phyloP scores from a whole-genome alignment of 805 yeast species.

The Nakazawaea molendinolei region DNA sequence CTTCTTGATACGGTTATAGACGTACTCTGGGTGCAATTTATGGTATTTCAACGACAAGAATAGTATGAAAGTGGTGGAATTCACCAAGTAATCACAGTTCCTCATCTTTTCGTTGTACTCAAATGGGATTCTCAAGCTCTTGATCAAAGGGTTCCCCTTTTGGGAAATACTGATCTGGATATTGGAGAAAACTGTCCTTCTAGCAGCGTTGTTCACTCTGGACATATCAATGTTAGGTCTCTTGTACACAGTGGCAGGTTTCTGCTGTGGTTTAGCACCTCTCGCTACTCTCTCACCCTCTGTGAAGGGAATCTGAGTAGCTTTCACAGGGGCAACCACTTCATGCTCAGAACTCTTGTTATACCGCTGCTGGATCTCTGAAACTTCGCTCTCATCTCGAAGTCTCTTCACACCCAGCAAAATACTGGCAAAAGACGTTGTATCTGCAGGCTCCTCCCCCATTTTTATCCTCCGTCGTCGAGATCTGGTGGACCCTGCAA shows the following conservation, averaged over 20 bases:
- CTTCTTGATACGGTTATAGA: conserved; percentile 46
- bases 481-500: no score
- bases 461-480: no score
- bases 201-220: conserved; percentile 7
- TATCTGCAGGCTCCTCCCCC: conserved; percentile 26
- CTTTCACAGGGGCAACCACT: conserved; percentile 1
- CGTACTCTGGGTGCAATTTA: conserved; percentile 70
- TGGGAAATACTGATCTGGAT: conserved; percentile 60
- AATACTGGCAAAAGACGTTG: conserved; percentile 65
- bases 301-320: conserved; percentile 9
- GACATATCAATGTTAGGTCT: conserved; percentile 4
- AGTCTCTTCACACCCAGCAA: conserved; percentile 62
- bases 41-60: conserved; percentile 68
- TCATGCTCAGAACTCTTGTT: conserved; percentile 8
- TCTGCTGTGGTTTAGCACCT: not conserved
- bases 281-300: conserved; percentile 8
- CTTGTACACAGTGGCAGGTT: conserved; percentile 3
- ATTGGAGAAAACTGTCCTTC: conserved; percentile 21
- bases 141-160: conserved; percentile 65
- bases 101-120: conserved; percentile 43
- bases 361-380: conserved; percentile 10
- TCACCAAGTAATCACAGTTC: conserved; percentile 60
- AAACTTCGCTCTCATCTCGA: conserved; percentile 33
- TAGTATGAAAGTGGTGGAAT: conserved; percentile 46
- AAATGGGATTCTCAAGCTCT: conserved; percentile 45